Percentiles rank a stretch among this genome's conserved stretches.
phyloP scores from a whole-genome alignment of 768 basidiomycete species.

The Rhizopogon salebrosus region DNA sequence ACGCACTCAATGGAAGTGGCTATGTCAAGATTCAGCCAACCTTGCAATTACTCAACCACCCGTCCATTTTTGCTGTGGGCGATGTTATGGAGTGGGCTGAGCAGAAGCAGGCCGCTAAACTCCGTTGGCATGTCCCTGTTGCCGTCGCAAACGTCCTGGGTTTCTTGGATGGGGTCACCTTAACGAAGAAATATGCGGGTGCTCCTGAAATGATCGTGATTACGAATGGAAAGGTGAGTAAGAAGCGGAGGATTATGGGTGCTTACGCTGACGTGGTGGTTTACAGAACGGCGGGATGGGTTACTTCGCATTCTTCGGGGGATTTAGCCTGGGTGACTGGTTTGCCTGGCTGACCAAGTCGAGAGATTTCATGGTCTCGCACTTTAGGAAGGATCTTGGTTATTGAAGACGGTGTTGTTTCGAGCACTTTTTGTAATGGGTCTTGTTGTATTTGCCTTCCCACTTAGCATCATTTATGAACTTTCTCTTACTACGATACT shows the following conservation, averaged over 20 bases:
- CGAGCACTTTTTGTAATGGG: too few relatives aligned
- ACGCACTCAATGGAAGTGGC: constrained; percentile 30
- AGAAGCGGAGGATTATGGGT: not conserved
- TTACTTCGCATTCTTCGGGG: constrained; percentile 39
- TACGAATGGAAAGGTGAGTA: constrained; percentile 48
- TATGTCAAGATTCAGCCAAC: constrained; percentile 51
- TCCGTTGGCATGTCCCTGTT: constrained; percentile 35
- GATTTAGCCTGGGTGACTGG: constrained; percentile 41
- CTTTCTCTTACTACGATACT: too few relatives aligned
- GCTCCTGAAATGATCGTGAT: constrained; percentile 49
- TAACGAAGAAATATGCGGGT: constrained; percentile 41
- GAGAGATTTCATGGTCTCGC: constrained; percentile 20
- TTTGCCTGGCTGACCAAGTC: constrained; percentile 38
- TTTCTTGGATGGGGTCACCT: constrained; percentile 33
- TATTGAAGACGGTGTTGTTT: constrained; percentile 12
- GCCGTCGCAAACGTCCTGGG: constrained; percentile 45
- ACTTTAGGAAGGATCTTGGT: constrained; percentile 23
- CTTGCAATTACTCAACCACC: constrained; percentile 46
- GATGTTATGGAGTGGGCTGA: constrained; percentile 62
- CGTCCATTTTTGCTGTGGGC: constrained; percentile 59
- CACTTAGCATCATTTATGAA: too few relatives aligned
- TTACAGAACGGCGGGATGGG: constrained; percentile 34
- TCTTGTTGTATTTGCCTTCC: too few relatives aligned
- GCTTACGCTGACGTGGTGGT: constrained; percentile 5
- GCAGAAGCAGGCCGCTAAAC: constrained; percentile 56